A percentile compares a stretch with the other conserved stretches of the same genome.
Evolutionary conservation across 2,329 filamentous ascomycete genomes (phyloP).

Genomic region (Diplocarpon mali): DNA sequence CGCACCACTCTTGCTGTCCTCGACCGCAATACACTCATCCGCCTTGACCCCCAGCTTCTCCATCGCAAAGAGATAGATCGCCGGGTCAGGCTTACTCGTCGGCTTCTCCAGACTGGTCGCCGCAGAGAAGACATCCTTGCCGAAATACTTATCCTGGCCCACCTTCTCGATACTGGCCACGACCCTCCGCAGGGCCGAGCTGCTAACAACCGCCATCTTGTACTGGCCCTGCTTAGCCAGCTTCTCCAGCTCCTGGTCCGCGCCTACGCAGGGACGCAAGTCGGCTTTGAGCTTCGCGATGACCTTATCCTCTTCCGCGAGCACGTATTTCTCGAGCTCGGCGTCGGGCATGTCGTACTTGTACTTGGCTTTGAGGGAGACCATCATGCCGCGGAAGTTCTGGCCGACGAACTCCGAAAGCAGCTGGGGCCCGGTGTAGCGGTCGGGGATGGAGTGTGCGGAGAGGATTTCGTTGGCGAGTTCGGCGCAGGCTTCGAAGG

Average conservation of each 20-base stretch:
- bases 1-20: slow-evolving; percentile 81
- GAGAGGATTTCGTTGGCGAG: slow-evolving; percentile 79
- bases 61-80: slow-evolving; percentile 73
- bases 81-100: slow-evolving; percentile 85
- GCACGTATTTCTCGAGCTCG: slow-evolving; percentile 65
- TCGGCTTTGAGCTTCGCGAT: slow-evolving; percentile 66
- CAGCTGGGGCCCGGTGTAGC: slow-evolving; percentile 68
- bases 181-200: slow-evolving; percentile 68
- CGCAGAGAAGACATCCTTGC: slow-evolving; percentile 68
- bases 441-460: slow-evolving; percentile 48
- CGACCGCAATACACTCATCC: slow-evolving; percentile 65
- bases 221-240: slow-evolving; percentile 54
- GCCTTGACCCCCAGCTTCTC: slow-evolving; percentile 61
- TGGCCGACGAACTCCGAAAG: slow-evolving; percentile 84
- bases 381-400: slow-evolving; percentile 90
- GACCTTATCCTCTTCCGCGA: slow-evolving; percentile 69
- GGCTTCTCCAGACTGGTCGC: slow-evolving; percentile 67
- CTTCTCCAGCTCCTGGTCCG: slow-evolving; percentile 54
- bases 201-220: slow-evolving; percentile 69
- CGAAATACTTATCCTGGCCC: slow-evolving; percentile 70
- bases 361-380: slow-evolving; percentile 63
- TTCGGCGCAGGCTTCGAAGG: slow-evolving; percentile 83
- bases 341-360: slow-evolving; percentile 56
- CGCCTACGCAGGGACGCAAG: slow-evolving; percentile 57
- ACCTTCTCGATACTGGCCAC: slow-evolving; percentile 69